Evolutionary conservation across 208 protist species (phyloP), one percentile per base, ranked within the genome.

Genomic region (Crithidia bombi): DNA sequence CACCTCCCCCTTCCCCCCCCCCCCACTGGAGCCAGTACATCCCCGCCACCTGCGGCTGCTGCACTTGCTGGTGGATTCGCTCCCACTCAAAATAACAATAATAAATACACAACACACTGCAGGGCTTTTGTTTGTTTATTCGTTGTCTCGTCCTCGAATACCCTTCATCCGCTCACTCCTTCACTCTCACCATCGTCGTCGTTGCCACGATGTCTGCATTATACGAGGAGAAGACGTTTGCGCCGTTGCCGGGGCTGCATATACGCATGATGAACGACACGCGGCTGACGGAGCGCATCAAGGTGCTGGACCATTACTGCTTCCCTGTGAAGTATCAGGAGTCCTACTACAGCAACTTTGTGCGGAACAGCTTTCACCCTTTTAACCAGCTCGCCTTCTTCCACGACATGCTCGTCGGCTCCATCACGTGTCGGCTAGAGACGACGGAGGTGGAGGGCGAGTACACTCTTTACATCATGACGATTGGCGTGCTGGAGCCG

Each of bases 381-480:
- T 96, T 78, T 57, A 94, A 90, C 75, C 80, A 89, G 39, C n/a
- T 94, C 3, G 91, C 91, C 41, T 89, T 92, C 65, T 98, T 82
- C 69, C 73, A 96, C 71, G 94, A 97, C 46, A 89, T 96, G 38
- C 81, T 98, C 21, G 85, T 98, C 15, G 96, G 96, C 43, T 88
- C 82, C 51, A 88, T 97, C 47, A 96, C 92, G 14, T 98, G 89
- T 69, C 87, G 94, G 14, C 73, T 97, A 15, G 91, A 98, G 78
- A 54, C 47, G 44, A 82, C 78, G 5, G 74, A 74, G 10, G 77
- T 78, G 15, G 75, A 90, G 3, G 74, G 80, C 19, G 85, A 80
- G 47, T 81, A 80, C 47, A 61, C 58, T 11, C 75, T 97, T 23
- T 98, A 98, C 82, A 92, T 98, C 68, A 98, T 98, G 94, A 98